Base-by-base conservation (phyloP, 129 eudicot species). In the Lactuca saligna region DNA sequence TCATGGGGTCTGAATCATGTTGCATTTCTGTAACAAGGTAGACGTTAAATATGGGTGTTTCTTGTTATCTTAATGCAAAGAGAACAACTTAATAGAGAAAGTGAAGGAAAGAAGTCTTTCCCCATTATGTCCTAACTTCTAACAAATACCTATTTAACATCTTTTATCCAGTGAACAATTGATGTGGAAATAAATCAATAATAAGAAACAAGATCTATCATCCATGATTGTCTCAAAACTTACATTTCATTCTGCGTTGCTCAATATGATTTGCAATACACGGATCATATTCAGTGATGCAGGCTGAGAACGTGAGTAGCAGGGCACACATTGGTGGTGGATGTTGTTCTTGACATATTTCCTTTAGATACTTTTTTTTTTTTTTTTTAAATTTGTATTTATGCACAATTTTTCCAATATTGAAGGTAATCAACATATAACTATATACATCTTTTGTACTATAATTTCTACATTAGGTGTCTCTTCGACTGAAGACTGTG, bases 401-500 rank as follows among this genome's bases (percentile, higher is more conserved):
- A n/a, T n/a, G 62, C 17, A 15, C 9, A 12, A 33, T 15, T 16
- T 42, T 54, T 64, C 10, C 37, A 41, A 55, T 13, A 0, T 44
- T 31, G n/a, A 32, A 63, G 63, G 31, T 65, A 56, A 55, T 29
- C 58, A 65, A 32, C 58, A 33, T 41, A 11, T 12, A 32, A 29
- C 42, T 33, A 15, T 73, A 3, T 69, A 17, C 58, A 16, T 65
- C 25, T 65, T 65, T 31, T 50, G 50, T 80, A 11, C 70, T 72
- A 12, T 55, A 53, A 54, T 60, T 68, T 17, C 42, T 60, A 46
- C 71, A 70, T 49, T 54, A 89, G 96, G 94, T 37, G 82, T 86
- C 58, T 79, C 90, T 61, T 79, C 89, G 9, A 31, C 49, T 20
- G 12, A 64, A 75, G 83, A 82, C 60, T 79, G 83, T 58, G 84